Evolutionary conservation across 768 basidiomycete genomes (phyloP), one percentile per base, ranked within the genome.

Genomic region (Sistotremastrum suecicum): DNA sequence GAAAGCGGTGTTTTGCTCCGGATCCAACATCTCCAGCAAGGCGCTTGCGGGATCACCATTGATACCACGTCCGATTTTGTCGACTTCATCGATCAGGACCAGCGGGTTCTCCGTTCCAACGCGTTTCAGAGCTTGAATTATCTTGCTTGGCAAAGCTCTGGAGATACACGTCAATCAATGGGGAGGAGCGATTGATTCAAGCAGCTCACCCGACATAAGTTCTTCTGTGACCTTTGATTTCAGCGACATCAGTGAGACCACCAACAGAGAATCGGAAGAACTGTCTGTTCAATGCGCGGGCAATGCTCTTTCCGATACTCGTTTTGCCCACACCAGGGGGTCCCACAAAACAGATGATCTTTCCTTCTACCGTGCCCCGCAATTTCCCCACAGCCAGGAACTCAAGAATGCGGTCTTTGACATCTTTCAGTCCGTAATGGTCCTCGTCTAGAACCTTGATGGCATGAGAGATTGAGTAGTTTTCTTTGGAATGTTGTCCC

Each of bases 321-420:
- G 94, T 98, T 69, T 98, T 97, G 37, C 94, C 94, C 3, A 99
- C 95, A 58, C 94, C 94, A 3, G 94, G 95, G 7, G 95, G 95
- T 10, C 95, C 95, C 36, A 84, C 88, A 28, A 99, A 75, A 56
- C 91, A 94, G 37, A 98, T 82, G 55, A 99, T 99, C 69, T 99
- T 99, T 53, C 94, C 95, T 57, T 98, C 73, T 11, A 98, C 90
- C 0, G 84, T 90, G 5, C 95, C 95, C 10, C 91, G 78, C 1
- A 94, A 74, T 60, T 92, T 94, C 12, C 91, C 91, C 0, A 95
- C 91, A 1, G 91, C 91, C 44, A 97, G 75, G 69, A 97, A 97
- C 58, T 97, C 91, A 31, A 95, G 73, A 51, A 97, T 94, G 41
- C 91, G 81, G 39, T 87, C 81, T 58, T 97, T 97, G 56, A 95